These are phyloP conservation scores for Phialocephala sp. DNA, from an alignment of 2,329 filamentous ascomycete species.

Conservation along the genomic window DNA sequence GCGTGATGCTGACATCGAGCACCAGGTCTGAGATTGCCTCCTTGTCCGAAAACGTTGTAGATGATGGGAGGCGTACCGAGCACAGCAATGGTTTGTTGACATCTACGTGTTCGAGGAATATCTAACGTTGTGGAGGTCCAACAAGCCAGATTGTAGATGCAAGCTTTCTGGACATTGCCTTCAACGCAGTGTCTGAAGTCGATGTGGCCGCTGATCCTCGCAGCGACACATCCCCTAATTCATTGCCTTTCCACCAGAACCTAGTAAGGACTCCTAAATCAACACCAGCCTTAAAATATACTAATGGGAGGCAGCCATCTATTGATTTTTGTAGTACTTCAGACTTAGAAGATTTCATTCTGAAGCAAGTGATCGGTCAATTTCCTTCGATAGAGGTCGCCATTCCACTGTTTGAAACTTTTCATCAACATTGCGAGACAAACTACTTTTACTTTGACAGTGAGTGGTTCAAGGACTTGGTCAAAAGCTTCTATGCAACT, in stretches of 20 bases:
- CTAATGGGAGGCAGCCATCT: neutral
- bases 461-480: conserved; percentile 5
- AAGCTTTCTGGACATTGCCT: conserved; percentile 1
- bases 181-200: neutral
- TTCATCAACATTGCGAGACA: conserved; percentile 2
- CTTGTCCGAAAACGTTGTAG: conserved; percentile 4
- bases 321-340: conserved; percentile 1
- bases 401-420: conserved; percentile 1
- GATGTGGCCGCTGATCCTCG: conserved; percentile 3
- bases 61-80: neutral
- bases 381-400: conserved; percentile 3
- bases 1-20: conserved; percentile 1
- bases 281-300: neutral
- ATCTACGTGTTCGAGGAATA: conserved; percentile 1
- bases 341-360: conserved; percentile 2
- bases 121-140: neutral
- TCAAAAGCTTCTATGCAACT: conserved; percentile 5
- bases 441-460: conserved; percentile 11
- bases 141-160: neutral
- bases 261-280: conserved; percentile 1
- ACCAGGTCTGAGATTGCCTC: neutral
- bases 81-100: conserved; percentile 2
- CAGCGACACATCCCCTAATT: neutral
- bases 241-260: neutral
- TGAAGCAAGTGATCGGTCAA: neutral